These are phyloP conservation scores for Carpinus viminea DNA, from an alignment of 306 rosid species.

Conservation along the genomic window DNA sequence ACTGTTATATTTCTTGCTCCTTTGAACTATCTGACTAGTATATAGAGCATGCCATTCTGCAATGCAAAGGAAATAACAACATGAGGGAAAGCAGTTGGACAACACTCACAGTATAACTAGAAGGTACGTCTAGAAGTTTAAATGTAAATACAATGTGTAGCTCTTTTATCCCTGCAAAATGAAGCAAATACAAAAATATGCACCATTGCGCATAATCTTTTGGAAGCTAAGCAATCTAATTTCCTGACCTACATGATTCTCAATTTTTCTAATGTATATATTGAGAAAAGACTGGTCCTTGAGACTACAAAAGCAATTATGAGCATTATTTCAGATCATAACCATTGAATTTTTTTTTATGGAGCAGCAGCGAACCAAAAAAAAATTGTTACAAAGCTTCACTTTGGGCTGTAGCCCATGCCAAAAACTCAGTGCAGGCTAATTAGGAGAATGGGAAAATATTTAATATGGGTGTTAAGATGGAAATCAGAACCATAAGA, in stretches of 20 bases:
- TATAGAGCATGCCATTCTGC: slow-evolving; percentile 41
- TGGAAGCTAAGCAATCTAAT: neutral
- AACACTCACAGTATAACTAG: neutral
- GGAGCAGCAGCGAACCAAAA: neutral
- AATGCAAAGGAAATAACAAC: neutral
- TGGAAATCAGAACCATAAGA: neutral
- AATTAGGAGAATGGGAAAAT: neutral
- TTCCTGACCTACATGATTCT: neutral
- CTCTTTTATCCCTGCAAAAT: neutral
- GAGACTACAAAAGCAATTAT: neutral
- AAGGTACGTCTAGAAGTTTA: neutral
- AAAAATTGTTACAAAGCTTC: neutral
- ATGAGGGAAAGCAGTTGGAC: neutral
- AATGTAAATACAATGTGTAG: neutral
- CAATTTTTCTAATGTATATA: neutral
- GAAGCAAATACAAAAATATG: neutral
- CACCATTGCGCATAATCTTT: neutral
- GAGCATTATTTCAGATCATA: neutral
- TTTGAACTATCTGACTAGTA: slow-evolving; percentile 35
- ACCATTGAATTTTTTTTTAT: neutral
- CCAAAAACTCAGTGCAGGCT: neutral
- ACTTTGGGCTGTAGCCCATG: neutral
- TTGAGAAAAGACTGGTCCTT: neutral
- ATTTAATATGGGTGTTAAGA: neutral
- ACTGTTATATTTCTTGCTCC: slow-evolving; percentile 33